phyloP scores from a whole-genome alignment of 2,329 filamentous ascomycete genomes.

The Penicillium sp. region DNA sequence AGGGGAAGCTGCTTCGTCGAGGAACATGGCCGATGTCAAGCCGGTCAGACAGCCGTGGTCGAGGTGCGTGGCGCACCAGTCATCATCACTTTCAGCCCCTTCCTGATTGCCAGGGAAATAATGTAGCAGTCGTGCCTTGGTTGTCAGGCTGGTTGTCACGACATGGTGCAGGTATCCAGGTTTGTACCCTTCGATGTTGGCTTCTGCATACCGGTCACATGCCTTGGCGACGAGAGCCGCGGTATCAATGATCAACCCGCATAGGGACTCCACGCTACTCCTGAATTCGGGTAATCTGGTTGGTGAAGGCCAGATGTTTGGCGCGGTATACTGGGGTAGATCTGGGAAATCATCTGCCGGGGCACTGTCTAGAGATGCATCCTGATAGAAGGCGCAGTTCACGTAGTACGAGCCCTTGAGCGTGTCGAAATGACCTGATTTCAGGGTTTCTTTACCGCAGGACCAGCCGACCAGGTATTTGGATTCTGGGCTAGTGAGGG shows the following conservation, averaged over 20 bases:
- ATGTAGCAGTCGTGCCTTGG: conserved; percentile 87
- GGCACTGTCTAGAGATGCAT: conserved; percentile 35
- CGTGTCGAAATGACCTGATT: conserved; percentile 60
- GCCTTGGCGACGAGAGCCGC: conserved; percentile 85
- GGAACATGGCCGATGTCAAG: conserved; percentile 91
- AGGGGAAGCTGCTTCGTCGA: conserved; percentile 64
- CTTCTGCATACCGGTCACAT: conserved; percentile 79
- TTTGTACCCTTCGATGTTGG: conserved; percentile 74
- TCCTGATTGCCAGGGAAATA: conserved; percentile 66
- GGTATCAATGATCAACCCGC: conserved; percentile 80
- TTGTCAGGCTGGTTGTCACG: conserved; percentile 79
- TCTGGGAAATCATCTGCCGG: conserved; percentile 41
- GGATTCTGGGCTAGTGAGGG: conserved; percentile 43
- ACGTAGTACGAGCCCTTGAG: conserved; percentile 64
- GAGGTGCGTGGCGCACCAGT: conserved; percentile 79
- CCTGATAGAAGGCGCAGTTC: conserved; percentile 56
- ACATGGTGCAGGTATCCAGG: conserved; percentile 79
- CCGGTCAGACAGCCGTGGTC: conserved; percentile 94
- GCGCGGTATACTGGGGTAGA: conserved; percentile 83
- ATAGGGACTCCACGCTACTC: conserved; percentile 69
- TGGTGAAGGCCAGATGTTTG: conserved; percentile 81
- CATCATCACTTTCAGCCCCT: conserved; percentile 69
- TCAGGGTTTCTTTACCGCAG: conserved; percentile 61
- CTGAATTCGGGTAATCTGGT: conserved; percentile 72
- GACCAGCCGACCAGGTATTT: conserved; percentile 65